A percentile compares a stretch with the other conserved stretches of the same genome.
These are phyloP conservation scores for Salvia rosmarinus DNA, from an alignment of 257 asterid species.

Conservation along the genomic window DNA sequence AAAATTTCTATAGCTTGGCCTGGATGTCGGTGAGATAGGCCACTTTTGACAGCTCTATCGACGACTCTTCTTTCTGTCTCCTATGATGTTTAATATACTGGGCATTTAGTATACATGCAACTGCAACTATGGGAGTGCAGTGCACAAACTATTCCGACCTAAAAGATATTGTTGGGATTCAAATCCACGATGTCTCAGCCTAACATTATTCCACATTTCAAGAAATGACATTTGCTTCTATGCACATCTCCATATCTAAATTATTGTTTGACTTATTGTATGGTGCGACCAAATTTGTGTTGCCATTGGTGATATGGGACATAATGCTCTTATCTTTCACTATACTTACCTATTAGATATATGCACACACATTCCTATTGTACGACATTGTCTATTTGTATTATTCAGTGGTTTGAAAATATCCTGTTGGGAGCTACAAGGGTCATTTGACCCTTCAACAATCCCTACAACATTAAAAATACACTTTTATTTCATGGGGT, in stretches of 20 bases:
- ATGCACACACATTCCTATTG: not conserved
- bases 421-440: not conserved
- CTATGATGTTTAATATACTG: too few relatives aligned
- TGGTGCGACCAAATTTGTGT: slow-evolving; percentile 14
- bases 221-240: not conserved
- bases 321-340: slow-evolving; percentile 36
- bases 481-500: not conserved
- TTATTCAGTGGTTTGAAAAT: slow-evolving; percentile 15
- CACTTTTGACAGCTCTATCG: too few relatives aligned
- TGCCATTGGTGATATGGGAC: slow-evolving; percentile 69
- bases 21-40: too few relatives aligned
- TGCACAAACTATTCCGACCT: too few relatives aligned
- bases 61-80: too few relatives aligned
- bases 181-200: too few relatives aligned
- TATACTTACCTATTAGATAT: slow-evolving; percentile 16
- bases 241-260: not conserved
- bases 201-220: not conserved
- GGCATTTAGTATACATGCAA: too few relatives aligned
- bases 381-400: not conserved
- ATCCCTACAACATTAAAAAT: not conserved
- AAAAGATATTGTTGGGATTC: too few relatives aligned
- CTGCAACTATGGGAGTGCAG: too few relatives aligned
- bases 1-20: too few relatives aligned
- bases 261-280: slow-evolving; percentile 35
- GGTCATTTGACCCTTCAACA: slow-evolving; percentile 10